Evolutionary conservation across 352 stramenopile species (phyloP), one percentile per base, ranked within the genome.

Genomic region (Globisporangium solare): DNA sequence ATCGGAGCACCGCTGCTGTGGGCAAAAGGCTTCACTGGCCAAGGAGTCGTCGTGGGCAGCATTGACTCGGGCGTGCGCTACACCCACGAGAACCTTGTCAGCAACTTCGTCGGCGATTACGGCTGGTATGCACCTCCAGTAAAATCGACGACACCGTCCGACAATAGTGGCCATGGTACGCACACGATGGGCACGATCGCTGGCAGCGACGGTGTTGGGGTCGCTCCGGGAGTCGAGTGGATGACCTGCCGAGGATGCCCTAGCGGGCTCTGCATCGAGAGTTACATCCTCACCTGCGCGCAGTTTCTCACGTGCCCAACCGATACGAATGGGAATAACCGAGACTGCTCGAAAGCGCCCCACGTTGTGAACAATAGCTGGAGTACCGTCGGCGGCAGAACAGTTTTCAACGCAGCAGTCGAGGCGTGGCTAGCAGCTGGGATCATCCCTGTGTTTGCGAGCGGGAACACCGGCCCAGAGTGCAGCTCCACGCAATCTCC

Each of bases 271-370:
- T 73, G 66, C 27, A 20, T 54, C n/a, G 54, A 63, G 35, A 51
- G 20, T 21, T 42, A 75, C 7, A 31, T 88, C 32, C 60, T 68
- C 11, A 49, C 58, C 15, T 88, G 74, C 57, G 61, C 56, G 3
- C 63, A 88, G 54, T 88, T 78, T 58, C 79, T 88, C 48, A 4
- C 82, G 53, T 88, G 78, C 54, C 78, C 78, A 13, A 86, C 73
- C 3, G 67, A 83, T 48, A 67, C 67, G 43, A 69, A 78, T 41
- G 78, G 75, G 45, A 70, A 70, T 52, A 76, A 81, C 60, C 65
- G 56, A 20, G 66, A 84, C 32, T 66, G 73, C 24, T 64, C 70
- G 6, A 80, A 84, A 47, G 63, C 69, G 0, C 76, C 76, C 6
- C 64, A 80, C 45, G 65, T 86, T 6, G 66, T 86, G 15, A 86